A percentile compares a stretch with the other conserved stretches of the same genome.
Evolutionary conservation across 2,329 filamentous ascomycete genomes (phyloP).

Genomic region (Claviceps sp.): DNA sequence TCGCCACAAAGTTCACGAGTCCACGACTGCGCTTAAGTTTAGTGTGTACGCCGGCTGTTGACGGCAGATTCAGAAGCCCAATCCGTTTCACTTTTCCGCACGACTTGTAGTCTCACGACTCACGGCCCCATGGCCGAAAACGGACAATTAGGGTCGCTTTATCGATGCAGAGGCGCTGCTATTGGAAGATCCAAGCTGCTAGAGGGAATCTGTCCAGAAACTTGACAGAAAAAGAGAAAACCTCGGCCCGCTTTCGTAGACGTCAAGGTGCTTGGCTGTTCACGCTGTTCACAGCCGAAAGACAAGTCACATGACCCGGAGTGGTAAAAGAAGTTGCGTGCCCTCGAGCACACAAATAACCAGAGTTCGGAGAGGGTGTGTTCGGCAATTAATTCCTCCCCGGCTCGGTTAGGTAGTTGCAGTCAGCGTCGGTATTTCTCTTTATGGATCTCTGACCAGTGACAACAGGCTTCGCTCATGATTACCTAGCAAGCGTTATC

Average conservation of each 20-base stretch:
- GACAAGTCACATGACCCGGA: neutral
- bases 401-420: neutral
- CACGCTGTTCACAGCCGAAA: neutral
- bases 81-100: too few relatives aligned
- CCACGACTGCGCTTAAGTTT: too few relatives aligned
- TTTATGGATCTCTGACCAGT: neutral
- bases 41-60: too few relatives aligned
- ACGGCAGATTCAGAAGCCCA: too few relatives aligned
- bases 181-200: too few relatives aligned
- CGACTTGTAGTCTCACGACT: neutral
- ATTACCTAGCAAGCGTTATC: too few relatives aligned
- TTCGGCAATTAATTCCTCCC: neutral
- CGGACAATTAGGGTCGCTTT: neutral
- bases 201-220: neutral
- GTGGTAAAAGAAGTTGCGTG: neutral
- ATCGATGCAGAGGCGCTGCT: too few relatives aligned
- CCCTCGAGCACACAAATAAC: neutral
- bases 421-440: neutral
- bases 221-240: neutral
- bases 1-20: too few relatives aligned
- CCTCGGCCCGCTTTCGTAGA: neutral
- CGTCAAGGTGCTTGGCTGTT: conserved; percentile 1
- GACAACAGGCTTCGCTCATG: neutral
- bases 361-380: neutral
- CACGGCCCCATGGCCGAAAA: neutral